Evolutionary conservation across 306 rosid species (phyloP).

Genomic region (Dicorynia guianensis): DNA sequence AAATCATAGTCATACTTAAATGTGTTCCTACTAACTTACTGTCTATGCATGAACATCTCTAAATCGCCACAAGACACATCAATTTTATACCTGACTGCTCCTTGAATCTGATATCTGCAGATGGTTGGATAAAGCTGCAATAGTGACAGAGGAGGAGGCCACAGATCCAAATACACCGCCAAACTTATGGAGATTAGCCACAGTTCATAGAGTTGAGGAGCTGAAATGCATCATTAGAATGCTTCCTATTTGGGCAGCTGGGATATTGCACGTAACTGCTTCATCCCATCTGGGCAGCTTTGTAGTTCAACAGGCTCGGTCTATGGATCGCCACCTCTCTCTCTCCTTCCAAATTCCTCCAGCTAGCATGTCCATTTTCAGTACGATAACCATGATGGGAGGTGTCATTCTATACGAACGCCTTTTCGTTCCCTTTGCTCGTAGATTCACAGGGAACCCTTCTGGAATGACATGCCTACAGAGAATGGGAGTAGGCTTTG

Average conservation of each 20-base stretch:
- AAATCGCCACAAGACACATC: no score
- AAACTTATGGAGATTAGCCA: conserved; percentile 68
- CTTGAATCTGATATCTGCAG: conserved; percentile 30
- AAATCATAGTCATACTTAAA: no score
- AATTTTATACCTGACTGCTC: not conserved
- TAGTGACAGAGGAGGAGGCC: conserved; percentile 43
- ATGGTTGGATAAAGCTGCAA: conserved; percentile 84
- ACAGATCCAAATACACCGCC: conserved; percentile 48
- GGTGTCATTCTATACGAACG: conserved; percentile 77
- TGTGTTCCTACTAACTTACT: no score
- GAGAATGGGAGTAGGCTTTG: conserved; percentile 80
- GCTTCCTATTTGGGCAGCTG: conserved; percentile 82
- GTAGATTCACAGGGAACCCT: conserved; percentile 63
- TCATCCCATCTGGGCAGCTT: conserved; percentile 71
- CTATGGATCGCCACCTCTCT: conserved; percentile 70
- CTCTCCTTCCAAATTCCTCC: conserved; percentile 70
- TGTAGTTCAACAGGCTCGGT: conserved; percentile 74
- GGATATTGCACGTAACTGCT: conserved; percentile 58
- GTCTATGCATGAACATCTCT: no score
- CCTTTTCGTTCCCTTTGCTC: conserved; percentile 62
- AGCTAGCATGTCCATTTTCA: conserved; percentile 69
- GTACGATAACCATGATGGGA: conserved; percentile 58
- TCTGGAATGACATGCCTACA: conserved; percentile 79
- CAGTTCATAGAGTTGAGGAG: conserved; percentile 82
- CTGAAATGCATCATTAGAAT: conserved; percentile 73